phyloP scores from a whole-genome alignment of 192 early-diverging fungal species.

The Mortierella alpina region DNA sequence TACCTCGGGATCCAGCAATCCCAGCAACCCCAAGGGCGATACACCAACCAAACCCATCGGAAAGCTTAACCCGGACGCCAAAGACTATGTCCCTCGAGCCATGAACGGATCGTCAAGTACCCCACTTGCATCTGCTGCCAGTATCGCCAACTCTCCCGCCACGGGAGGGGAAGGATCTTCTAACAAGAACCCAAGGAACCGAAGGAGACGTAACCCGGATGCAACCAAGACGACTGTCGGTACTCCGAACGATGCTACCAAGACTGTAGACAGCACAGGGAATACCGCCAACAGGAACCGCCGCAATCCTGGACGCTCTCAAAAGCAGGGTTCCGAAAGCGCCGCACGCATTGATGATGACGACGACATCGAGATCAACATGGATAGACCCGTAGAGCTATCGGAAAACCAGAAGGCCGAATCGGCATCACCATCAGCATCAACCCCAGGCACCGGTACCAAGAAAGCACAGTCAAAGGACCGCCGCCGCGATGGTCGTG shows the following conservation, averaged over 20 bases:
- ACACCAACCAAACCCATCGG: constrained; percentile 4
- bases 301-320: constrained; percentile 23
- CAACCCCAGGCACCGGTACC: constrained; percentile 1
- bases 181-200: constrained; percentile 9
- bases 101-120: not conserved
- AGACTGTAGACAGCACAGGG: not conserved
- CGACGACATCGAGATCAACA: constrained; percentile 48
- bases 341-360: constrained; percentile 42
- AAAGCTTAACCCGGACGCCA: constrained; percentile 45
- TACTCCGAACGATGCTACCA: not conserved
- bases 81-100: constrained; percentile 46
- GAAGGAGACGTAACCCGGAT: constrained; percentile 24
- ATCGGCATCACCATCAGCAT: not conserved
- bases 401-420: constrained; percentile 8
- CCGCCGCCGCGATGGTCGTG: constrained; percentile 26
- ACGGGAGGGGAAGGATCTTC: not conserved
- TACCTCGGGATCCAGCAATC: not conserved
- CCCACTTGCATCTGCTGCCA: not conserved
- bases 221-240: not conserved
- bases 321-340: constrained; percentile 11
- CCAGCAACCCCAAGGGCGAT: not conserved
- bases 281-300: constrained; percentile 22
- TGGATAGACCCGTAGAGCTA: constrained; percentile 31
- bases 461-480: constrained; percentile 3
- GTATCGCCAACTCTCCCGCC: not conserved